Base-by-base conservation (phyloP, 257 asterid genomes). In the Striga asiatica region DNA sequence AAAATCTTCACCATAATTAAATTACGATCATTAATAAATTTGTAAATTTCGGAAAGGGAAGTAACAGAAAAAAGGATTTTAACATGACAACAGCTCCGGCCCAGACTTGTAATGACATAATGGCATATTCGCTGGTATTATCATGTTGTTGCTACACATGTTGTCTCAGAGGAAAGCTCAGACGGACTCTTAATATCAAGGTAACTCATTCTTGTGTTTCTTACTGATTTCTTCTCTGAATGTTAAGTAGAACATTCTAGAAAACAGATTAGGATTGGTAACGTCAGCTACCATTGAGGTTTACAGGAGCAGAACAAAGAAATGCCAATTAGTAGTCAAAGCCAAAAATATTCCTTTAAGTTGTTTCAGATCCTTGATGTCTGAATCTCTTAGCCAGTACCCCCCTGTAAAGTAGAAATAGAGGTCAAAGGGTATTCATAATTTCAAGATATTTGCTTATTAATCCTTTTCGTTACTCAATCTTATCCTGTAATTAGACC, bases 61-160 rank as follows among this genome's bases (percentile, higher is more conserved):
- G 42, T 71, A 34, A 28, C 42, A 39, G 9, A n/a, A n/a, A n/a
- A 48, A 20, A 10, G 21, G 46, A 8, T 42, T 23, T 32, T 62
- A 29, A n/a, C n/a, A n/a, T 24, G 50, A 25, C 43, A 25, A 60
- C 82, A 81, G 89, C 85, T 66, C 43, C 82, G 8, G 72, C 60
- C 11, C 77, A 78, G 56, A 76, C 78, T 60, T 81, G 89, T 63
- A 77, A 77, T 48, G 84, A 74, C 12, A 70, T 81, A 63, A 65
- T 77, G 83, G 78, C 85, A 13, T 73, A 81, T 58, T 77, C 88
- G 43, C 67, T 81, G 57, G 65, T 81, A 60, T 76, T 77, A 13
- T 73, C 79, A 12, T 84, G 95, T 60, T 84, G 88, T 65, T 81
- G 82, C 66, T 84, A 79, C 54, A 79, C 86, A 23, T 81, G 84